Evolutionary conservation across 2,329 filamentous ascomycete species (phyloP).

Genomic region (Claviceps fusiformis): DNA sequence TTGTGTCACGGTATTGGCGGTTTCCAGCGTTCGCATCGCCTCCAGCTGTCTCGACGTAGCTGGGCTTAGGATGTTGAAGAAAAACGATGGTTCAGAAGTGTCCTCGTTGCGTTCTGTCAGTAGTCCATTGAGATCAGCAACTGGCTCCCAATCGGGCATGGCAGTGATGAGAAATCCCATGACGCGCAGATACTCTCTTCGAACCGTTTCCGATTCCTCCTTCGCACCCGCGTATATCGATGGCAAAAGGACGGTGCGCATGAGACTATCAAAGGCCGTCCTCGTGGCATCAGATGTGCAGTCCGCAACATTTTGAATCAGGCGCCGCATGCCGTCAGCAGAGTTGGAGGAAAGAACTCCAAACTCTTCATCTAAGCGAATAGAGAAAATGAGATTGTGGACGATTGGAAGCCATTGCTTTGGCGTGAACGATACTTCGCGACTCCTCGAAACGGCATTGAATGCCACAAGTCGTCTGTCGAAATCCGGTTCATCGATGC

Average conservation of each 20-base stretch:
- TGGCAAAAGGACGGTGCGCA: slow-evolving; percentile 56
- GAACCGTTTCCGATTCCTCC: slow-evolving; percentile 70
- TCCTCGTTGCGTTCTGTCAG: slow-evolving; percentile 53
- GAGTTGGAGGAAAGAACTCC: slow-evolving; percentile 71
- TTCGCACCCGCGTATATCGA: slow-evolving; percentile 63
- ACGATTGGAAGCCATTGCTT: slow-evolving; percentile 79
- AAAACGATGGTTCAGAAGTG: slow-evolving; percentile 56
- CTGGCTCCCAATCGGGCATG: slow-evolving; percentile 54
- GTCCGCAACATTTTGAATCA: slow-evolving; percentile 51
- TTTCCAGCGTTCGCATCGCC: slow-evolving; percentile 63
- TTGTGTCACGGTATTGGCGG: slow-evolving; percentile 48
- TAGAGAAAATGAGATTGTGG: slow-evolving; percentile 79
- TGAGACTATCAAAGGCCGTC: slow-evolving; percentile 39
- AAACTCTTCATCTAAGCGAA: slow-evolving; percentile 77
- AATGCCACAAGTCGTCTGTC: slow-evolving; percentile 70
- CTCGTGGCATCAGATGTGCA: slow-evolving; percentile 19
- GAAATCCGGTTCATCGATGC: slow-evolving; percentile 79
- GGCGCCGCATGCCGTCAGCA: slow-evolving; percentile 64
- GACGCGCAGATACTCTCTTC: slow-evolving; percentile 67
- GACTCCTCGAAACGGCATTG: slow-evolving; percentile 50
- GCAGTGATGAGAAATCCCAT: slow-evolving; percentile 64
- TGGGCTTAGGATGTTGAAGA: slow-evolving; percentile 82
- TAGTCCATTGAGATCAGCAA: slow-evolving; percentile 62
- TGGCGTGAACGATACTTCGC: slow-evolving; percentile 45
- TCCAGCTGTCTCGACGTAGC: slow-evolving; percentile 76